phyloP scores from a whole-genome alignment of 192 early-diverging fungal species.

The Jimgerdemannia flammicorona region DNA sequence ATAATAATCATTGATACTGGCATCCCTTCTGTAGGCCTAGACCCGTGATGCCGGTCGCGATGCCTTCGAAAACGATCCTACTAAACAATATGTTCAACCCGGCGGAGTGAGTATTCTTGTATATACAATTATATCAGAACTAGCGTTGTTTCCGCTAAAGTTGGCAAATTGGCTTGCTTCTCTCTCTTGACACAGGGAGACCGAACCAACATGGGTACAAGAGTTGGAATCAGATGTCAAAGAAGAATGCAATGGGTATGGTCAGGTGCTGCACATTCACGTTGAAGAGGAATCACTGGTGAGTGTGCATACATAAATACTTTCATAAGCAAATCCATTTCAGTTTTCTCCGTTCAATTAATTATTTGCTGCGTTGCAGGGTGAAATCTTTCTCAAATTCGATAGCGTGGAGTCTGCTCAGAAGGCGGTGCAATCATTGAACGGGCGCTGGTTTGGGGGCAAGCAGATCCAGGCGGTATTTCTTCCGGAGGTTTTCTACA shows the following conservation, averaged over 20 bases:
- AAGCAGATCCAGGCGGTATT: conserved; percentile 50
- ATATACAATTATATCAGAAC: conserved; percentile 2
- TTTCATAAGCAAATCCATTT: too few relatives aligned
- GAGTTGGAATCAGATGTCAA: conserved; percentile 85
- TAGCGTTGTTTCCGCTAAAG: not conserved
- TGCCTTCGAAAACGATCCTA: conserved; percentile 61
- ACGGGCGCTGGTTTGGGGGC: conserved; percentile 89
- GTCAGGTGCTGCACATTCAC: conserved; percentile 68
- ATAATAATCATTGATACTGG: conserved; percentile 3
- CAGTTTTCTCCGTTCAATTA: too few relatives aligned
- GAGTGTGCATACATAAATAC: conserved; percentile 13
- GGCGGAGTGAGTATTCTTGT: conserved; percentile 56
- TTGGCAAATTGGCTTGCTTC: conserved; percentile 4
- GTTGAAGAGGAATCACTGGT: conserved; percentile 64
- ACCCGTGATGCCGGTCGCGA: conserved; percentile 44
- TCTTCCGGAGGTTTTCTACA: conserved; percentile 26
- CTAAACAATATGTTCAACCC: conserved; percentile 89
- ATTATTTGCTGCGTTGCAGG: conserved; percentile 34
- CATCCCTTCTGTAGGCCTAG: conserved; percentile 24
- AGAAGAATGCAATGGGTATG: conserved; percentile 78
- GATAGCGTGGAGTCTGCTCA: conserved; percentile 60
- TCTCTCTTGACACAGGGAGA: conserved; percentile 52
- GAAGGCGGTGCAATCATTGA: conserved; percentile 65
- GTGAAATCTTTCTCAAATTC: conserved; percentile 85
- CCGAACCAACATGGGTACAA: conserved; percentile 75